Evolutionary conservation across 805 yeast genomes (phyloP).

Genomic region (Grigorovia jiainica): DNA sequence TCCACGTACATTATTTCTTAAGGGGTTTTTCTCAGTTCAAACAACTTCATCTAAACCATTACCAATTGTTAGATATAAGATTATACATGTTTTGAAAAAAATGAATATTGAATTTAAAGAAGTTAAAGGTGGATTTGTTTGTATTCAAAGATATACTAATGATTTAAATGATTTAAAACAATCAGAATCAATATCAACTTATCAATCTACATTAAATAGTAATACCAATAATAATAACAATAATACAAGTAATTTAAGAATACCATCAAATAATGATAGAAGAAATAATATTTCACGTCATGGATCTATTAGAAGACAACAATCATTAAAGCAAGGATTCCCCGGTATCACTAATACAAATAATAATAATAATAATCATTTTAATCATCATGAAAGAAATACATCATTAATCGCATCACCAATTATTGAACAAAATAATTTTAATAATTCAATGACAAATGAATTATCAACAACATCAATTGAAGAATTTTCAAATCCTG

Average conservation of each 20-base stretch:
- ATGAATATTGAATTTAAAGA: conserved; percentile 77
- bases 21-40: conserved; percentile 91
- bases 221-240: not conserved
- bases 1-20: conserved; percentile 81
- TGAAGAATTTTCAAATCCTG: conserved; percentile 27
- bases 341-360: conserved; percentile 49
- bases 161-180: not conserved
- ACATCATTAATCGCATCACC: conserved; percentile 23
- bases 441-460: conserved; percentile 9
- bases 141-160: conserved; percentile 49
- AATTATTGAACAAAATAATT: conserved; percentile 7
- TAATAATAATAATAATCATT: conserved; percentile 31
- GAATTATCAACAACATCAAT: conserved; percentile 29
- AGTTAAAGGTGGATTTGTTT: conserved; percentile 88
- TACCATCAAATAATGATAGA: conserved; percentile 3
- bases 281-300: conserved; percentile 15
- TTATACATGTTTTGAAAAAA: conserved; percentile 64
- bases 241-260: not conserved
- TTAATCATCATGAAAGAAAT: conserved; percentile 17
- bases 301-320: conserved; percentile 33
- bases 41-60: conserved; percentile 89
- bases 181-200: not conserved
- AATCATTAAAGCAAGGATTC: conserved; percentile 23
- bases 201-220: too few relatives aligned
- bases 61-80: conserved; percentile 77